phyloP scores from a whole-genome alignment of 805 yeast genomes.

The Metschnikowia cubensis region DNA sequence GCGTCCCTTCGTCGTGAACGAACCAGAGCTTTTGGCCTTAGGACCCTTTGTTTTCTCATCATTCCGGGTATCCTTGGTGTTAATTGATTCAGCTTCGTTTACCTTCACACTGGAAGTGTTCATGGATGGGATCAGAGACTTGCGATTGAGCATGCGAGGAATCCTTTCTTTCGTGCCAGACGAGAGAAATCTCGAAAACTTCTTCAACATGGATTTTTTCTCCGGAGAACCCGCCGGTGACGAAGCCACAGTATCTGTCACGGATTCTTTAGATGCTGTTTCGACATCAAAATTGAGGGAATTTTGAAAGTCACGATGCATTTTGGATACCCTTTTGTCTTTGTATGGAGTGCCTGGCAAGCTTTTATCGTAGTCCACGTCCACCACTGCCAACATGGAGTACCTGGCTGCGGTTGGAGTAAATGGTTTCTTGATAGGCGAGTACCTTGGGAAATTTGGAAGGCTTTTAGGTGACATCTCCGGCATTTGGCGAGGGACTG shows the following conservation, averaged over 20 bases:
- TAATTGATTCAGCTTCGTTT: background rate
- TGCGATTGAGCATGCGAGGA: constrained; percentile 4
- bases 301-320: background rate
- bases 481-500: background rate
- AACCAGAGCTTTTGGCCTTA: background rate
- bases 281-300: constrained; percentile 1
- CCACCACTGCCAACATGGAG: constrained; percentile 16
- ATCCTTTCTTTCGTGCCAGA: constrained; percentile 7
- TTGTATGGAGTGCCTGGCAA: constrained; percentile 14
- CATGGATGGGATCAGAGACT: constrained; percentile 4
- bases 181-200: constrained; percentile 7
- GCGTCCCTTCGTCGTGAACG: background rate
- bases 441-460: background rate
- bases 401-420: constrained; percentile 6
- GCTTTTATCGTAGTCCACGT: constrained; percentile 15
- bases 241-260: background rate
- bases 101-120: background rate
- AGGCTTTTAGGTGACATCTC: background rate
- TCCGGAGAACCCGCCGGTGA: background rate
- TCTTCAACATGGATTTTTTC: constrained; percentile 7
- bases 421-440: background rate
- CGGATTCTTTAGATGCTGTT: background rate
- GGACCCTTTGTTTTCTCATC: background rate
- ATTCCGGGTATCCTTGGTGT: background rate
- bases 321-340: background rate